phyloP scores from a whole-genome alignment of 805 yeast genomes.

The Metschnikowia gelsemii region DNA sequence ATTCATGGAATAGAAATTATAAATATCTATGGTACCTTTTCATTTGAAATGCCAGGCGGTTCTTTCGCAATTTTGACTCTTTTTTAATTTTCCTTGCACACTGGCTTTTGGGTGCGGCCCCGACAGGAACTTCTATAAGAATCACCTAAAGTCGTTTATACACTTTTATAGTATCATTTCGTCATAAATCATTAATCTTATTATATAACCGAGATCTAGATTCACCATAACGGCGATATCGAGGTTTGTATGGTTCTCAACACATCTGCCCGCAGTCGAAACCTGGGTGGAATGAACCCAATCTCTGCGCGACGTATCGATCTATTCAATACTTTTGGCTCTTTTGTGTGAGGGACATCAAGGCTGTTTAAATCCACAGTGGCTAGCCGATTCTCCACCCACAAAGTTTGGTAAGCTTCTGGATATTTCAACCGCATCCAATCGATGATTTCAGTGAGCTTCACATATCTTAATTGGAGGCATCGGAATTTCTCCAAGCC shows the following conservation, averaged over 20 bases:
- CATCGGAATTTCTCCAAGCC: conserved; percentile 18
- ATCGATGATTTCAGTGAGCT: conserved; percentile 8
- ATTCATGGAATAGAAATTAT: conserved; percentile 4
- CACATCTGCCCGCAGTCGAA: conserved; percentile 30
- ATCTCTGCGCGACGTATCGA: conserved; percentile 9
- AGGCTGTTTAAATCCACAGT: conserved; percentile 24
- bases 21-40: neutral
- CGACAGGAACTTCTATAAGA: neutral
- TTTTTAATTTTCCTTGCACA: neutral
- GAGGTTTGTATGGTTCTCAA: conserved; percentile 28
- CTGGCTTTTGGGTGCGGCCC: neutral
- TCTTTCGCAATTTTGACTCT: neutral
- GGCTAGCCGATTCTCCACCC: conserved; percentile 20
- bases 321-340: conserved; percentile 19
- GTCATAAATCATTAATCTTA: conserved; percentile 9
- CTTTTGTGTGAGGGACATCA: conserved; percentile 12
- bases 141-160: neutral
- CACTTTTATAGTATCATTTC: neutral
- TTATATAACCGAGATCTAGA: neutral
- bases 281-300: conserved; percentile 35
- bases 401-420: conserved; percentile 20
- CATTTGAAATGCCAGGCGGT: no score
- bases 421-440: conserved; percentile 14
- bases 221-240: conserved; percentile 35
- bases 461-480: conserved; percentile 14